Evolutionary conservation across 306 rosid genomes (phyloP).

Genomic region (Morella rubra): DNA sequence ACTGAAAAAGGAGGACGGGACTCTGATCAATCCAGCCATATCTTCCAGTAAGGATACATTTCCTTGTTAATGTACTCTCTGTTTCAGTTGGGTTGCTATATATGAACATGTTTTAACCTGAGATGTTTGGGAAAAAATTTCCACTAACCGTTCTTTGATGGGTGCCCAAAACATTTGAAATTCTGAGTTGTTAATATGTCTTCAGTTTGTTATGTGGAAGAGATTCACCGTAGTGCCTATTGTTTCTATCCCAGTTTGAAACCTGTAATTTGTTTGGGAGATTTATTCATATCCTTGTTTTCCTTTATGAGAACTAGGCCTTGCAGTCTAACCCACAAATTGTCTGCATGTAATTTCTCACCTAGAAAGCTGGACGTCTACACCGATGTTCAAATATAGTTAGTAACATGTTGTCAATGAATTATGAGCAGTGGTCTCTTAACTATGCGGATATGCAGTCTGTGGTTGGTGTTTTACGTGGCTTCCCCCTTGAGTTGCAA

Average conservation of each 20-base stretch:
- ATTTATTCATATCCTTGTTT: not conserved
- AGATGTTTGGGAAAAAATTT: not conserved
- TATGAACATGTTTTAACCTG: not conserved
- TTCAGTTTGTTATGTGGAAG: too few relatives aligned
- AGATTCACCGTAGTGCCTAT: too few relatives aligned
- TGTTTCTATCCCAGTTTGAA: not conserved
- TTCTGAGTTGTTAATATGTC: not conserved
- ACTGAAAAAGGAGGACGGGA: conserved; percentile 82
- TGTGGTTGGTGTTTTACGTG: not conserved
- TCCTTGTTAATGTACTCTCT: not conserved
- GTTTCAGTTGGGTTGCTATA: not conserved
- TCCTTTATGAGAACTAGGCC: not conserved
- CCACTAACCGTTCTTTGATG: not conserved
- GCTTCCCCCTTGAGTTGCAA: not conserved
- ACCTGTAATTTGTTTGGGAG: not conserved
- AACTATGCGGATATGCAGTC: not conserved
- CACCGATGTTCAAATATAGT: not conserved
- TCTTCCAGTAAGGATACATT: conserved; percentile 55
- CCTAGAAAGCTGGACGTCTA: not conserved
- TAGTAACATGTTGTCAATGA: not conserved
- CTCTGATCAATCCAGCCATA: conserved; percentile 58
- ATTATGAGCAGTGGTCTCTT: not conserved
- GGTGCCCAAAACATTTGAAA: not conserved
- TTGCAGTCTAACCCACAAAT: not conserved
- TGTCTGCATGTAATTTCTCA: not conserved